A percentile compares a stretch with the other conserved stretches of the same genome.
Conservation (phyloP, 2,329 filamentous ascomycete species). For the Orbilia oligospora region DNA sequence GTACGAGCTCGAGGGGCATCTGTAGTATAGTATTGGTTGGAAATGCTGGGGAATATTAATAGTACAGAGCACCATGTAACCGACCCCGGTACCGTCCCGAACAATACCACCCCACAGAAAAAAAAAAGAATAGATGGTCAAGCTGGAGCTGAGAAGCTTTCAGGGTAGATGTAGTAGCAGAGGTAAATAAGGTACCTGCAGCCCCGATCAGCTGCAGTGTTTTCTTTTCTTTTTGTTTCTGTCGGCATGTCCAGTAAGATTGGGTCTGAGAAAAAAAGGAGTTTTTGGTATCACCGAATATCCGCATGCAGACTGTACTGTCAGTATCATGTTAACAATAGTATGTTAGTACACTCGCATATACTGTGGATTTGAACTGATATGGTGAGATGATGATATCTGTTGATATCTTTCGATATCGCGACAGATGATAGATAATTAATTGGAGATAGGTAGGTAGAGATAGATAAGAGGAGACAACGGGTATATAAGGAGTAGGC, state of each 20-base stretch:
- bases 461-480: not conserved
- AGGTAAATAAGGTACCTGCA: slow-evolving; percentile 49
- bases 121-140: not conserved
- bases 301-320: slow-evolving; percentile 35
- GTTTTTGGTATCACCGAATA: slow-evolving; percentile 38
- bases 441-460: not conserved
- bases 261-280: not conserved
- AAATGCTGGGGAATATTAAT: slow-evolving; percentile 16
- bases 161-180: not conserved
- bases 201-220: slow-evolving; percentile 46
- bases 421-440: not conserved
- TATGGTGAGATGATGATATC: too few species aligned
- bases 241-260: not conserved
- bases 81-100: not conserved
- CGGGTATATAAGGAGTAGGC: not conserved
- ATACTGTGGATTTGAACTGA: not conserved
- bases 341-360: too few species aligned
- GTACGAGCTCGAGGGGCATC: not conserved
- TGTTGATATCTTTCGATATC: too few species aligned
- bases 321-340: too few species aligned
- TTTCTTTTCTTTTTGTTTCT: slow-evolving; percentile 21
- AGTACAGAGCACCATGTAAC: too few species aligned
- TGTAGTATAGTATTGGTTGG: not conserved
- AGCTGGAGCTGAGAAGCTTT: slow-evolving; percentile 7
- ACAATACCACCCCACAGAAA: slow-evolving; percentile 1